Percentiles rank a stretch among this genome's conserved stretches.
These are phyloP conservation scores for Tillandsia leiboldiana DNA, from an alignment of 176 grass and related monocot genomes.

Conservation along the genomic window DNA sequence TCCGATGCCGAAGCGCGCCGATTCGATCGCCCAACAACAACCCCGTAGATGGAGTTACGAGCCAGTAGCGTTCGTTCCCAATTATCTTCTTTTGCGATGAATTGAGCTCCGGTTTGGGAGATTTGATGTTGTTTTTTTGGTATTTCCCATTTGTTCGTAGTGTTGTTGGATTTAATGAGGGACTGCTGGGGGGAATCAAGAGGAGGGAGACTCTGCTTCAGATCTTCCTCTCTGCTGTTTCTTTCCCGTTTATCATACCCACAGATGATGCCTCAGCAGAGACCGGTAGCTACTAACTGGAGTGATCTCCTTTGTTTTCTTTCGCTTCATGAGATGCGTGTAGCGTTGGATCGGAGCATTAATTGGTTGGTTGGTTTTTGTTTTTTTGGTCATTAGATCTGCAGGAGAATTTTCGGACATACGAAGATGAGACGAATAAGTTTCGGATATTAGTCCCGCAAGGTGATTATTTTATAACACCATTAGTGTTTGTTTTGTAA, in stretches of 20 bases:
- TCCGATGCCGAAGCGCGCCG: background rate
- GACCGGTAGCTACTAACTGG: conserved; percentile 14
- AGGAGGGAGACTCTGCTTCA: conserved; percentile 54
- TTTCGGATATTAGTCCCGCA: conserved; percentile 55
- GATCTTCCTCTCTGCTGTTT: conserved; percentile 32
- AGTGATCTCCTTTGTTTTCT: background rate
- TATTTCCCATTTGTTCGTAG: background rate
- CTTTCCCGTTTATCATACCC: conserved; percentile 20
- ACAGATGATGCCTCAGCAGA: conserved; percentile 27
- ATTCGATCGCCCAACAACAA: background rate
- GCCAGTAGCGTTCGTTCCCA: background rate
- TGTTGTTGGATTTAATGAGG: background rate
- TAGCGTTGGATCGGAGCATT: background rate
- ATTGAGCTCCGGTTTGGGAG: background rate
- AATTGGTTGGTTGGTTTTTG: background rate
- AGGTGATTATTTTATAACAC: conserved; percentile 21
- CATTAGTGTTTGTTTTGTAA: too few relatives aligned
- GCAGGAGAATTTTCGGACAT: conserved; percentile 49
- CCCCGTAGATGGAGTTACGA: background rate
- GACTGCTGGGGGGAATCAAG: background rate
- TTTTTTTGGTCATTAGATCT: conserved; percentile 24
- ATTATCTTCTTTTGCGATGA: background rate
- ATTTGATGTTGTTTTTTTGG: background rate
- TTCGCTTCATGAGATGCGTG: background rate
- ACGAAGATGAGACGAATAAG: conserved; percentile 69